Evolutionary conservation across 257 asterid genomes (phyloP).

Genomic region (Jasminum sambac): DNA sequence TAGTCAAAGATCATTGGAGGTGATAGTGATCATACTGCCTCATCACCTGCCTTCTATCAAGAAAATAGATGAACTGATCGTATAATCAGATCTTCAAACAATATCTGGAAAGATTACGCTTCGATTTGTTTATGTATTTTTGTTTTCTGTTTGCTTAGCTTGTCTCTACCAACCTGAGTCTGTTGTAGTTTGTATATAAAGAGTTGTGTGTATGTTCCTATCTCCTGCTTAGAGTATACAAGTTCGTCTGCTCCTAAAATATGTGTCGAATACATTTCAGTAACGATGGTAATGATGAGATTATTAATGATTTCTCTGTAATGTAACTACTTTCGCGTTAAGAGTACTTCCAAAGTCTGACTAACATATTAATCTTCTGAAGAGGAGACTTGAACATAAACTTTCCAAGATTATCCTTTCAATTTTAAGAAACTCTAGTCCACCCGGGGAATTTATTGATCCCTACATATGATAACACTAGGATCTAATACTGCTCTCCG

Average conservation of each 20-base stretch:
- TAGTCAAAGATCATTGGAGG: constrained; percentile 41
- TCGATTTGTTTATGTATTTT: neutral
- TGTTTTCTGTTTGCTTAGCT: too few species aligned
- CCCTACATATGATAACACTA: neutral
- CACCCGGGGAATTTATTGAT: neutral
- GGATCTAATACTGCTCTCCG: too few species aligned
- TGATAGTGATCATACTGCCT: constrained; percentile 27
- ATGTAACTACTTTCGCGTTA: too few species aligned
- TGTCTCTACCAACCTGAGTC: constrained; percentile 9
- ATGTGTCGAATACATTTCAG: neutral
- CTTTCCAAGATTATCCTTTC: neutral
- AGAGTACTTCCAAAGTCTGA: neutral
- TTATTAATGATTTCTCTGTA: neutral
- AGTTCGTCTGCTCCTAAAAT: neutral
- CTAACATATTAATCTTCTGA: neutral
- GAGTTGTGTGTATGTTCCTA: neutral
- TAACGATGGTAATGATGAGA: neutral
- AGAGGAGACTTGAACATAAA: neutral
- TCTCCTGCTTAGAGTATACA: neutral
- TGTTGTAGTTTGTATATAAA: neutral
- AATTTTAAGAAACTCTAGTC: neutral
- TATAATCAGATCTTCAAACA: neutral
- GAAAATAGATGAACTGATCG: constrained; percentile 21
- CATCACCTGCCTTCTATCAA: constrained; percentile 27
- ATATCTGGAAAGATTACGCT: neutral